Conservation (phyloP, 192 early-diverging fungal species). For the Backusella mclennaniae region DNA sequence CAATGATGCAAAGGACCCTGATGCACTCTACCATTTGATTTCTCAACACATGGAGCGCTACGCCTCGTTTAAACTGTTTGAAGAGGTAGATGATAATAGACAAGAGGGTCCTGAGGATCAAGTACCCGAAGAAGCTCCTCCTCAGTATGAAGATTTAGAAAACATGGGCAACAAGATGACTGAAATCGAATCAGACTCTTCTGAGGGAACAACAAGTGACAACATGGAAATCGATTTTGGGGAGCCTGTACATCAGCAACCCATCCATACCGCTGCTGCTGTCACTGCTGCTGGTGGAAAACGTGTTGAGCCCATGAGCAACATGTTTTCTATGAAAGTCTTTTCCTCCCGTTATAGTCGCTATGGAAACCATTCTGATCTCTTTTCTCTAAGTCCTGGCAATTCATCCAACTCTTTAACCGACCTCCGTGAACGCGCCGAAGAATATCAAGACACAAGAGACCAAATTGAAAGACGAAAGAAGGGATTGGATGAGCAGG, state of each 20-base stretch:
- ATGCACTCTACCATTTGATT: slow-evolving; percentile 39
- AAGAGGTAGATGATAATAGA: slow-evolving; percentile 14
- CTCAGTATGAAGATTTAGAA: not conserved
- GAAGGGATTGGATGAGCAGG: not conserved
- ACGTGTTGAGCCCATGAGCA: slow-evolving; percentile 27
- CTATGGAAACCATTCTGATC: not conserved
- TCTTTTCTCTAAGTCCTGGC: slow-evolving; percentile 1
- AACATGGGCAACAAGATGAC: not conserved
- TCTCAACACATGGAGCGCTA: slow-evolving; percentile 41
- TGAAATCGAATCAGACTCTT: not conserved
- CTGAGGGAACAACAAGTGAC: not conserved
- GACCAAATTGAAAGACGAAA: not conserved
- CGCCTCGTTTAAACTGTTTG: slow-evolving; percentile 40
- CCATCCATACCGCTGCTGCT: slow-evolving; percentile 30
- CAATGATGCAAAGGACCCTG: slow-evolving; percentile 34
- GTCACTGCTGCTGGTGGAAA: slow-evolving; percentile 35
- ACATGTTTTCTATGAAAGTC: slow-evolving; percentile 31
- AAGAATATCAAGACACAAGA: not conserved
- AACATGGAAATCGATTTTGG: not conserved
- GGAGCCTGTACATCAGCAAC: slow-evolving; percentile 9
- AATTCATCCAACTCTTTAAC: not conserved
- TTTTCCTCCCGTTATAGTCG: not conserved
- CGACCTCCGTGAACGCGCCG: slow-evolving; percentile 12
- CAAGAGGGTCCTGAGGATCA: slow-evolving; percentile 16
- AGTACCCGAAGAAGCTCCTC: slow-evolving; percentile 1